Percentiles rank a stretch among this genome's conserved stretches.
These are phyloP conservation scores for Lepiota brunneoincarnata DNA, from an alignment of 768 basidiomycete genomes.

Conservation along the genomic window DNA sequence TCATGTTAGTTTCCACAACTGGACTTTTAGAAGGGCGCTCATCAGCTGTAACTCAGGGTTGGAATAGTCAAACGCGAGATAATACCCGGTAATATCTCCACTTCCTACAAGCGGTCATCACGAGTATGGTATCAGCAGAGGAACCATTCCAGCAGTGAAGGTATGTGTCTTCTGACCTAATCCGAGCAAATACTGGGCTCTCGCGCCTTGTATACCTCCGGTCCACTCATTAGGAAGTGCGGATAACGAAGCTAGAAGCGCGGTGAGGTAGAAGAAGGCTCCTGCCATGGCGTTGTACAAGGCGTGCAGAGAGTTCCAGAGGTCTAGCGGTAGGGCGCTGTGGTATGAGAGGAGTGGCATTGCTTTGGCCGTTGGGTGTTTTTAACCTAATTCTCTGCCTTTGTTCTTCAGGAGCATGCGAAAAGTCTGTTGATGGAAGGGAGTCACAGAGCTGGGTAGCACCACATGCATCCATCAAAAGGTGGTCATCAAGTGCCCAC, in stretches of 20 bases:
- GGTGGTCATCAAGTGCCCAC: slow-evolving; percentile 5
- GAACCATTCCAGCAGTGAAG: background rate
- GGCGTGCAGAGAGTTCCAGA: slow-evolving; percentile 32
- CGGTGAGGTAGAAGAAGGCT: slow-evolving; percentile 39
- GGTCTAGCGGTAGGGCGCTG: slow-evolving; percentile 32
- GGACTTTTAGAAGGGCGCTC: slow-evolving; percentile 38
- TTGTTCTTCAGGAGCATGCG: slow-evolving; percentile 2
- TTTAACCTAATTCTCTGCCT: slow-evolving; percentile 6
- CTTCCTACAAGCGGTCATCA: slow-evolving; percentile 42
- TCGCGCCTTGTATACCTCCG: slow-evolving; percentile 28
- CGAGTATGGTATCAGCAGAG: slow-evolving; percentile 1
- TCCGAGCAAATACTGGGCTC: slow-evolving; percentile 53
- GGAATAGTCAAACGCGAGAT: background rate
- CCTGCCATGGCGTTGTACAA: slow-evolving; percentile 38
- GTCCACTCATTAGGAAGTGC: slow-evolving; percentile 25
- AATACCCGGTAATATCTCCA: slow-evolving; percentile 73
- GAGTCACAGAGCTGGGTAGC: background rate
- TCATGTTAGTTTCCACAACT: slow-evolving; percentile 82
- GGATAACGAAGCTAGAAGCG: slow-evolving; percentile 37
- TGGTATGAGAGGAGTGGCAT: slow-evolving; percentile 36
- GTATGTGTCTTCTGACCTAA: slow-evolving; percentile 38
- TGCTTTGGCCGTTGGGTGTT: background rate
- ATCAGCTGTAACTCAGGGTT: background rate
- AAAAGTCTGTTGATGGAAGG: background rate
- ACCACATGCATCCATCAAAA: slow-evolving; percentile 8